Percentiles rank a stretch among this genome's conserved stretches.
Evolutionary conservation across 2,329 filamentous ascomycete genomes (phyloP).

Genomic region (Hypoxylon sp.): DNA sequence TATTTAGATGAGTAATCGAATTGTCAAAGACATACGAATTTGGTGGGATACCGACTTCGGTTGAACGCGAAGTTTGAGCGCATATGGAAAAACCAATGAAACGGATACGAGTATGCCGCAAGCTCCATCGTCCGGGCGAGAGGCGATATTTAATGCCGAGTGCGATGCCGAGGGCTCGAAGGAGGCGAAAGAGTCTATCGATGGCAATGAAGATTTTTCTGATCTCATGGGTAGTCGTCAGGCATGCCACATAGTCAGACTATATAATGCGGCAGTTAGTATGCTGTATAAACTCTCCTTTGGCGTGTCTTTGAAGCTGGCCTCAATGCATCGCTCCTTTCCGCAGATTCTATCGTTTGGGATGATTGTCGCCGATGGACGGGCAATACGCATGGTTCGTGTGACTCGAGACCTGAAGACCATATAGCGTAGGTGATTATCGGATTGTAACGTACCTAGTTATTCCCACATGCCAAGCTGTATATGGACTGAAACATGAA

Average conservation of each 20-base stretch:
- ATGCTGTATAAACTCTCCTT: neutral
- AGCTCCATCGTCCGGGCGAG: neutral
- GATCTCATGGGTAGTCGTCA: neutral
- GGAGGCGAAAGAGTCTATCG: neutral
- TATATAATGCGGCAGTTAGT: neutral
- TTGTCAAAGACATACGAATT: neutral
- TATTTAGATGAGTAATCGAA: neutral
- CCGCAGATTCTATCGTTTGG: neutral
- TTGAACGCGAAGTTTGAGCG: neutral
- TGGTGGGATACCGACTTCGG: neutral
- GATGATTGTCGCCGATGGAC: neutral
- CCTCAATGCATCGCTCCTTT: neutral
- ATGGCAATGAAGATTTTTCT: neutral
- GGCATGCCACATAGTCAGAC: neutral
- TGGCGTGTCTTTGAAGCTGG: neutral
- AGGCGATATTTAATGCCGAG: neutral
- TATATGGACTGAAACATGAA: neutral
- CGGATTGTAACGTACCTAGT: neutral
- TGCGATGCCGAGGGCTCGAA: neutral
- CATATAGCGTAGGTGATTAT: neutral
- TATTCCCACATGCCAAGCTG: neutral
- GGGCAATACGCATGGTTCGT: neutral
- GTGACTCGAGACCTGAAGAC: neutral
- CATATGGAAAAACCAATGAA: neutral
- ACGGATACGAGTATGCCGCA: too few relatives aligned